Percentiles rank a stretch among this genome's conserved stretches.
phyloP scores from a whole-genome alignment of 2,329 filamentous ascomycete genomes.

The Endoconidiophora laricicola region DNA sequence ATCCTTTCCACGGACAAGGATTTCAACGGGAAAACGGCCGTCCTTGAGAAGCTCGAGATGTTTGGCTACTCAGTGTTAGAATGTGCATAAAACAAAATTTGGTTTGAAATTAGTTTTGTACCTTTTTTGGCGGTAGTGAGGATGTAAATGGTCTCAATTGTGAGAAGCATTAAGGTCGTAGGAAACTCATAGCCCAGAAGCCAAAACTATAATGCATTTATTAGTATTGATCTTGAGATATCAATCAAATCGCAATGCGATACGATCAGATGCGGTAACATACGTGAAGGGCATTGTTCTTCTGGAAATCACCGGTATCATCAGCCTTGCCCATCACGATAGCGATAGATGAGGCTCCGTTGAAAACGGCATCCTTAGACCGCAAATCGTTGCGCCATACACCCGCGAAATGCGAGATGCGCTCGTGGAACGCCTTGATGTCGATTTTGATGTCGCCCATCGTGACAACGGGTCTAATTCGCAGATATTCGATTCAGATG shows the following conservation, averaged over 20 bases:
- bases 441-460: slow-evolving; percentile 88
- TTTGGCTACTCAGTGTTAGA: slow-evolving; percentile 43
- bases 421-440: slow-evolving; percentile 83
- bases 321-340: slow-evolving; percentile 92
- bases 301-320: slow-evolving; percentile 72
- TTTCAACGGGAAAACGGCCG: slow-evolving; percentile 81
- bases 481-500: not conserved
- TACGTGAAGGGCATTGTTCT: slow-evolving; percentile 94
- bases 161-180: slow-evolving; percentile 85
- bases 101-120: slow-evolving; percentile 22
- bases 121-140: slow-evolving; percentile 97
- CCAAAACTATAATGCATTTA: slow-evolving; percentile 58
- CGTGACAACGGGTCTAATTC: slow-evolving; percentile 18
- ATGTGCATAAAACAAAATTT: not conserved
- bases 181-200: slow-evolving; percentile 96
- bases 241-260: not conserved
- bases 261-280: slow-evolving; percentile 18
- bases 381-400: slow-evolving; percentile 96
- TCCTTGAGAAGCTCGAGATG: slow-evolving; percentile 85
- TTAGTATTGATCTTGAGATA: not conserved
- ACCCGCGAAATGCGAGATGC: slow-evolving; percentile 68
- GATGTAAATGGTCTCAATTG: slow-evolving; percentile 71
- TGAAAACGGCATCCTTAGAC: slow-evolving; percentile 68
- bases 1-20: slow-evolving; percentile 83
- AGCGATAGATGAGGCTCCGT: slow-evolving; percentile 70